Evolutionary conservation across 495 filamentous ascomycete species (phyloP).

Genomic region (Aspergillus ostianus): DNA sequence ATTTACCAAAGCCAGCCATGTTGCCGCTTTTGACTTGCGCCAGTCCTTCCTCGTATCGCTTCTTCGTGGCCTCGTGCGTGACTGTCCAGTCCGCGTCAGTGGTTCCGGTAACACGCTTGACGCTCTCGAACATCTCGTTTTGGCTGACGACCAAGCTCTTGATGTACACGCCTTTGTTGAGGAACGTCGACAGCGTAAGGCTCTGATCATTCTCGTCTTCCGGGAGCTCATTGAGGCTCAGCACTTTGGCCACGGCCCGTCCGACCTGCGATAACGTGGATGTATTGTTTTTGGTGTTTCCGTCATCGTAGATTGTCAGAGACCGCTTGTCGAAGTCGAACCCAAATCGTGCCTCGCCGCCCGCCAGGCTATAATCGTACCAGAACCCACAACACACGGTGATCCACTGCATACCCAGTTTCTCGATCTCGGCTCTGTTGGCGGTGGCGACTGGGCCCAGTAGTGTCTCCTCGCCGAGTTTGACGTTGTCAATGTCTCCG

Average conservation of each 20-base stretch:
- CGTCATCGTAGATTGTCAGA: constrained; percentile 52
- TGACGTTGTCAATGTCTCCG: constrained; percentile 31
- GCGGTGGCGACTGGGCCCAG: constrained; percentile 18
- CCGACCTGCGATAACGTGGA: constrained; percentile 50
- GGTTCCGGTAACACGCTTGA: constrained; percentile 54
- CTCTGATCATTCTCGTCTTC: constrained; percentile 45
- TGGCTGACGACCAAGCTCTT: constrained; percentile 51
- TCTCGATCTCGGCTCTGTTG: constrained; percentile 38
- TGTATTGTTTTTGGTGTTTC: constrained; percentile 35
- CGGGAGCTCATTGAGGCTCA: constrained; percentile 46
- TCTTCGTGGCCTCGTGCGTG: constrained; percentile 34
- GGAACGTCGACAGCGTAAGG: constrained; percentile 33
- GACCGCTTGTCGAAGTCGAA: constrained; percentile 46
- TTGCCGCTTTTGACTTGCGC: constrained; percentile 44
- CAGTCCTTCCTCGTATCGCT: constrained; percentile 47
- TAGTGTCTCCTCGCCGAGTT: constrained; percentile 20
- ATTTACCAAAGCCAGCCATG: constrained; percentile 45
- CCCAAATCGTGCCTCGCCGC: constrained; percentile 35
- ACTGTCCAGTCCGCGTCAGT: constrained; percentile 54
- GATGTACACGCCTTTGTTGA: constrained; percentile 45
- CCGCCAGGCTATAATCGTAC: constrained; percentile 52
- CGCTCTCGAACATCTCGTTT: constrained; percentile 52
- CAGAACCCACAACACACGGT: constrained; percentile 49
- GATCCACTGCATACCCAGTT: constrained; percentile 50
- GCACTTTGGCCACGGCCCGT: constrained; percentile 43